Conservation (phyloP, 202 grass and related monocot species). For the Miscanthus sacchariflorus region DNA sequence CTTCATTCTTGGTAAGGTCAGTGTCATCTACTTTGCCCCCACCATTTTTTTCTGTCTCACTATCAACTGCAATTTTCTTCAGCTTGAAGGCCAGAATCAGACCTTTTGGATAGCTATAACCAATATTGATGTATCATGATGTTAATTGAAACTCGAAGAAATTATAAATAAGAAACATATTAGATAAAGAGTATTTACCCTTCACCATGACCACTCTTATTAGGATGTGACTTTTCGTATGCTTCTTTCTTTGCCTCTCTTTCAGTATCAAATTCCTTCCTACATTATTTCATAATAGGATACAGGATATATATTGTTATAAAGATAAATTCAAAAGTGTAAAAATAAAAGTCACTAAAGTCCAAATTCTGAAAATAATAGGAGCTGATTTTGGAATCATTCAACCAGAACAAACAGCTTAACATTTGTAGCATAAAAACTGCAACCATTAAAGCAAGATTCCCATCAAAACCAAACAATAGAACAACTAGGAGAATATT, state of each 20-base stretch:
- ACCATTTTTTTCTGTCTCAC: constrained; percentile 48
- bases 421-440: constrained; percentile 15
- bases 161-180: constrained; percentile 4
- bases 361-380: constrained; percentile 19
- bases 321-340: constrained; percentile 19
- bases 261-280: constrained; percentile 95
- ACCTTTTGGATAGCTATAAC: constrained; percentile 82
- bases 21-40: constrained; percentile 50
- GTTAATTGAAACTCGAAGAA: constrained; percentile 29
- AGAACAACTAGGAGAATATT: constrained; percentile 19
- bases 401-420: constrained; percentile 30
- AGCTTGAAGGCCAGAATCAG: constrained; percentile 88
- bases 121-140: constrained; percentile 27
- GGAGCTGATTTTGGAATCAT: background rate
- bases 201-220: constrained; percentile 51
- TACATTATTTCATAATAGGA: constrained; percentile 51
- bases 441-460: constrained; percentile 9
- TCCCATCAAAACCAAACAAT: constrained; percentile 8
- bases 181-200: constrained; percentile 57
- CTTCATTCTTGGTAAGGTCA: constrained; percentile 42
- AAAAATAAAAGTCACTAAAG: constrained; percentile 11
- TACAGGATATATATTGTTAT: constrained; percentile 29
- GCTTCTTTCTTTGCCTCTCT: constrained; percentile 58
- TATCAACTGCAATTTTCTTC: constrained; percentile 60
- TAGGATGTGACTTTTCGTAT: constrained; percentile 53